Conservation (phyloP, 306 rosid species). For the Amphicarpaea edgeworthii region DNA sequence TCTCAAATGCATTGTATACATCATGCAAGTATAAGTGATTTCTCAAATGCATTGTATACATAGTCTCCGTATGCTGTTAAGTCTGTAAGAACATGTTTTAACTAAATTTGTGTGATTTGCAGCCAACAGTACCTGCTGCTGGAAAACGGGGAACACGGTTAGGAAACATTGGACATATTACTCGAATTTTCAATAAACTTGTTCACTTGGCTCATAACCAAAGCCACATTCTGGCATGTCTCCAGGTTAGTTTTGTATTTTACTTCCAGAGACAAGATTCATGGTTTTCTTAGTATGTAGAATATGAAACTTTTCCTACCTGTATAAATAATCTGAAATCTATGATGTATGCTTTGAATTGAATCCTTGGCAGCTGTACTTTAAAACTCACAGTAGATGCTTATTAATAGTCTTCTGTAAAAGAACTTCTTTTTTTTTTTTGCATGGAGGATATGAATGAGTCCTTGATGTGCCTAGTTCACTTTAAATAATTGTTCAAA, state of each 20-base stretch:
- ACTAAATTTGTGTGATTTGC: slow-evolving; percentile 48
- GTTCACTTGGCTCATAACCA: slow-evolving; percentile 71
- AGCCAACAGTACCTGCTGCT: slow-evolving; percentile 76
- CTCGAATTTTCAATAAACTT: slow-evolving; percentile 78
- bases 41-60: slow-evolving; percentile 1
- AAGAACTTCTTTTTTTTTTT: not conserved
- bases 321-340: slow-evolving; percentile 11
- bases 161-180: slow-evolving; percentile 91
- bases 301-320: not conserved
- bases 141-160: slow-evolving; percentile 73
- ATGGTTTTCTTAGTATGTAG: slow-evolving; percentile 14
- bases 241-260: slow-evolving; percentile 70
- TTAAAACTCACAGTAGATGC: slow-evolving; percentile 7
- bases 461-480: slow-evolving; percentile 19
- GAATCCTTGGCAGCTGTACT: slow-evolving; percentile 13
- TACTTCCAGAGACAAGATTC: slow-evolving; percentile 8
- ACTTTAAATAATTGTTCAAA: not conserved
- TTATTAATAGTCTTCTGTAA: not conserved
- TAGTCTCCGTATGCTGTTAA: not conserved
- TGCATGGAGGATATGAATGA: not conserved
- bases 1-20: not conserved
- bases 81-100: slow-evolving; percentile 30
- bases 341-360: slow-evolving; percentile 28
- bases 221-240: slow-evolving; percentile 63
- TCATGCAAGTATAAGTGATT: not conserved